A percentile compares a stretch with the other conserved stretches of the same genome.
These are phyloP conservation scores for Bacterosira constricta DNA, from an alignment of 108 stramenopile genomes.

Conservation along the genomic window DNA sequence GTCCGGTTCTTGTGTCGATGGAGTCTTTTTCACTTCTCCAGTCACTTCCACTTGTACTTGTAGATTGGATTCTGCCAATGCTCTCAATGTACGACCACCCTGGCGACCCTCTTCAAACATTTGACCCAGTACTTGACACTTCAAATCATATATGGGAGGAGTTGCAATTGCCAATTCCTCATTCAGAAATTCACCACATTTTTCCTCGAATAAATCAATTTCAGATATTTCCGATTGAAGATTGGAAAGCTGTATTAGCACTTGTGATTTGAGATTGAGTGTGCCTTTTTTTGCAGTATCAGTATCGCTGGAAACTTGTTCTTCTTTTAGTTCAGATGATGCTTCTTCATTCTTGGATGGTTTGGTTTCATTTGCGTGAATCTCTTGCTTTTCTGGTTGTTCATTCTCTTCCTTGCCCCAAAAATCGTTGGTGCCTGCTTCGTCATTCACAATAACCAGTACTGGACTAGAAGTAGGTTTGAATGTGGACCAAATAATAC, in stretches of 20 bases:
- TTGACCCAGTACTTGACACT: slow-evolving; percentile 18
- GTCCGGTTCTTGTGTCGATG: not conserved
- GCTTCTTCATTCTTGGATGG: not conserved
- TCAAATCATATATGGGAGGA: slow-evolving; percentile 22
- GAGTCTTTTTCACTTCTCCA: not conserved
- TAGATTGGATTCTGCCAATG: not conserved
- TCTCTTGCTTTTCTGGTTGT: too few species aligned
- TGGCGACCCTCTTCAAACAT: not conserved
- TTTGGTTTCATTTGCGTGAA: not conserved
- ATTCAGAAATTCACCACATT: slow-evolving; percentile 6
- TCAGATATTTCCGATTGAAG: not conserved
- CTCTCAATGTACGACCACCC: not conserved
- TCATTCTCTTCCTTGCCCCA: too few species aligned
- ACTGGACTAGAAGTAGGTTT: too few species aligned
- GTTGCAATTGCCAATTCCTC: slow-evolving; percentile 25
- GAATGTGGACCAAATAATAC: too few species aligned
- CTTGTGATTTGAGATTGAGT: not conserved
- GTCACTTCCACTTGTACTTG: slow-evolving; percentile 10
- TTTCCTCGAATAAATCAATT: not conserved
- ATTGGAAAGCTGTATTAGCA: not conserved
- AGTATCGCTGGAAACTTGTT: too few species aligned
- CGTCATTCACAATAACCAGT: too few species aligned
- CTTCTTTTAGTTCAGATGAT: too few species aligned
- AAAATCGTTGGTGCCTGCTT: too few species aligned
- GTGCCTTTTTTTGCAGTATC: too few species aligned